These are phyloP conservation scores for Dillenia suffruticosa DNA, from an alignment of 164 flowering plant genomes.

Conservation along the genomic window DNA sequence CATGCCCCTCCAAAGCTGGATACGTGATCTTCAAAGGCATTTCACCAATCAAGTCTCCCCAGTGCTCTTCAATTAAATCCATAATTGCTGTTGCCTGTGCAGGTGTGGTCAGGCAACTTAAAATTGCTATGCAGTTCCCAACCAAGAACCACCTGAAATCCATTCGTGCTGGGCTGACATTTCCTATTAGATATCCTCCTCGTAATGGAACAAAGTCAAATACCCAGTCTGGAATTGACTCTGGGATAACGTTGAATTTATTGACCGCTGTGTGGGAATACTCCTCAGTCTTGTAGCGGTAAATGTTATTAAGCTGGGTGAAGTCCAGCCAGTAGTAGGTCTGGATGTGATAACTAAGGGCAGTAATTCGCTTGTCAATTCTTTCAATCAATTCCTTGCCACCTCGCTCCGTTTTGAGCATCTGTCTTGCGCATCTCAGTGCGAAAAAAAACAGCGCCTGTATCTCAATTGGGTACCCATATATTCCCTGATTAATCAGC, in stretches of 20 bases:
- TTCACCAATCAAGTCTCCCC: constrained; percentile 38
- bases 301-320: constrained; percentile 35
- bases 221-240: constrained; percentile 40
- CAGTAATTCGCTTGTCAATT: constrained; percentile 27
- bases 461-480: constrained; percentile 45
- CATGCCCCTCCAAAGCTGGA: constrained; percentile 32
- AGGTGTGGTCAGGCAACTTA: constrained; percentile 32
- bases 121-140: constrained; percentile 46
- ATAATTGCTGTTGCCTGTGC: constrained; percentile 33
- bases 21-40: constrained; percentile 36
- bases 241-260: constrained; percentile 38
- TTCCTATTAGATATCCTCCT: constrained; percentile 43
- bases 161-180: constrained; percentile 43
- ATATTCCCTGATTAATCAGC: constrained; percentile 29
- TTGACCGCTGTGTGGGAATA: constrained; percentile 38
- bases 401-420: constrained; percentile 30
- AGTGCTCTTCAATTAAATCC: constrained; percentile 39
- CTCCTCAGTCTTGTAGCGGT: constrained; percentile 40
- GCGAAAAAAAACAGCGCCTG: constrained; percentile 42
- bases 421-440: constrained; percentile 30
- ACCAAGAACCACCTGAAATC: constrained; percentile 44
- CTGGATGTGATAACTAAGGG: constrained; percentile 36
- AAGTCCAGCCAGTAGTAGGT: constrained; percentile 40
- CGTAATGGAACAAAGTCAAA: constrained; percentile 40
- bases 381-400: constrained; percentile 32